Percentiles rank a stretch among this genome's conserved stretches.
phyloP scores from a whole-genome alignment of 2,329 filamentous ascomycete species.

The Nothophoma quercina region DNA sequence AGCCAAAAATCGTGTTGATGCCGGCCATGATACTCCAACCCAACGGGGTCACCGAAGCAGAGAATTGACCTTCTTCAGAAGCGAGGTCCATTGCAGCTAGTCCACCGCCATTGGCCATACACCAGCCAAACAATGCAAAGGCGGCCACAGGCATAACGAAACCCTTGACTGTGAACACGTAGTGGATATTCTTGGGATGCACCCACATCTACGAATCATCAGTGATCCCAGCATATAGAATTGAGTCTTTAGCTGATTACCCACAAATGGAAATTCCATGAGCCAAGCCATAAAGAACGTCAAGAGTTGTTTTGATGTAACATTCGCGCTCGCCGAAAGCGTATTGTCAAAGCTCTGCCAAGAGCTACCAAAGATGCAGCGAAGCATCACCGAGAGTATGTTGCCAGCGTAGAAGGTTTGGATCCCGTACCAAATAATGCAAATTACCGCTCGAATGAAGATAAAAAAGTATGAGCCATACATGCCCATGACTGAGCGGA shows the following conservation, averaged over 20 bases:
- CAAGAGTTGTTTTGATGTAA: conserved; percentile 44
- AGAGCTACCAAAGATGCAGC: conserved; percentile 49
- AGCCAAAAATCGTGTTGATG: conserved; percentile 54
- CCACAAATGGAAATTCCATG: conserved; percentile 40
- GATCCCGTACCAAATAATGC: conserved; percentile 51
- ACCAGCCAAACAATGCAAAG: conserved; percentile 48
- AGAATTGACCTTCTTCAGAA: conserved; percentile 16
- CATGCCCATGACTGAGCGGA: conserved; percentile 39
- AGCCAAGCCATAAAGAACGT: conserved; percentile 44
- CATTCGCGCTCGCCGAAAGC: conserved; percentile 36
- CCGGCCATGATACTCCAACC: conserved; percentile 53
- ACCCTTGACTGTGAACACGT: conserved; percentile 37
- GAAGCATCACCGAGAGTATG: conserved; percentile 47
- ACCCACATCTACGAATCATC: conserved; percentile 31
- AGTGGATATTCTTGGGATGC: conserved; percentile 42
- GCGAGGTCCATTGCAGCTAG: conserved; percentile 26
- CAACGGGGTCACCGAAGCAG: conserved; percentile 18
- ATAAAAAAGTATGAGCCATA: conserved; percentile 53
- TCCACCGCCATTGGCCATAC: conserved; percentile 45
- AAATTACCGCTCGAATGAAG: conserved; percentile 47
- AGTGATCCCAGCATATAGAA: background rate
- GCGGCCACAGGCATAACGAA: conserved; percentile 45
- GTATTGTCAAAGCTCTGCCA: conserved; percentile 47
- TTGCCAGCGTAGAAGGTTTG: conserved; percentile 37
- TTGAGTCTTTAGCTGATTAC: background rate